Percentiles rank a stretch among this genome's conserved stretches.
Evolutionary conservation across 2,329 filamentous ascomycete species (phyloP).

Genomic region (Trichothecium sympodiale): DNA sequence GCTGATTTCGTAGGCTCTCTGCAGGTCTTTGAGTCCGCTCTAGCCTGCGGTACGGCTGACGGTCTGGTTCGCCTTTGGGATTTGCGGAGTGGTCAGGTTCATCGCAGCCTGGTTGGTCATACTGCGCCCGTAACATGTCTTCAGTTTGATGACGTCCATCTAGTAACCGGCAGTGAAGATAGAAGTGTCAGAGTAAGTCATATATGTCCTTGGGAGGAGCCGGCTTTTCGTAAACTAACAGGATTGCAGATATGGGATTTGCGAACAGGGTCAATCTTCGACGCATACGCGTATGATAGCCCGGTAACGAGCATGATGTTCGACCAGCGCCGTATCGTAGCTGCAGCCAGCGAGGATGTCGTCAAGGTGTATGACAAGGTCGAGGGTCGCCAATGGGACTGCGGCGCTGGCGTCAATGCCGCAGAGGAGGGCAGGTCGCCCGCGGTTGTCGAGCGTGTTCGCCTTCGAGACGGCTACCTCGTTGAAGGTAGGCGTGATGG

Average conservation of each 20-base stretch:
- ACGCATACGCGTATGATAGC: slow-evolving; percentile 91
- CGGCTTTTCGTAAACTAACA: slow-evolving; percentile 11
- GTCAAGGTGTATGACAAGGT: slow-evolving; percentile 98
- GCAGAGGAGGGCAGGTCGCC: slow-evolving; percentile 54
- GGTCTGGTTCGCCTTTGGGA: slow-evolving; percentile 97
- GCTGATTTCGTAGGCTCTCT: slow-evolving; percentile 91
- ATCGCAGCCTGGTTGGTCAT: slow-evolving; percentile 88
- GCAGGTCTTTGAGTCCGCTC: slow-evolving; percentile 89
- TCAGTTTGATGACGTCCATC: slow-evolving; percentile 91
- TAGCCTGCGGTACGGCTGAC: slow-evolving; percentile 93
- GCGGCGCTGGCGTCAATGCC: slow-evolving; percentile 68
- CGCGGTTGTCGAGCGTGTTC: slow-evolving; percentile 69
- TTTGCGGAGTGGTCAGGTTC: slow-evolving; percentile 91
- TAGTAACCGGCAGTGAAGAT: slow-evolving; percentile 88
- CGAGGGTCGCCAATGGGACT: slow-evolving; percentile 93
- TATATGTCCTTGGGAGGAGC: background rate
- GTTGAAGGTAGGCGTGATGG: slow-evolving; percentile 84
- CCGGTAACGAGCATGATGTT: slow-evolving; percentile 97
- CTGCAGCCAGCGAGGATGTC: slow-evolving; percentile 82
- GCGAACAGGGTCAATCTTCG: slow-evolving; percentile 86
- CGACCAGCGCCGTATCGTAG: slow-evolving; percentile 77
- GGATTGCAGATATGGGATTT: slow-evolving; percentile 85
- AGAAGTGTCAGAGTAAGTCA: slow-evolving; percentile 80
- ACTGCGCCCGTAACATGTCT: slow-evolving; percentile 89
- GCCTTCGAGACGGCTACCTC: slow-evolving; percentile 88